A percentile compares a stretch with the other conserved stretches of the same genome.
Evolutionary conservation across 345 rosid genomes (phyloP).

Genomic region (Turnera subulata): DNA sequence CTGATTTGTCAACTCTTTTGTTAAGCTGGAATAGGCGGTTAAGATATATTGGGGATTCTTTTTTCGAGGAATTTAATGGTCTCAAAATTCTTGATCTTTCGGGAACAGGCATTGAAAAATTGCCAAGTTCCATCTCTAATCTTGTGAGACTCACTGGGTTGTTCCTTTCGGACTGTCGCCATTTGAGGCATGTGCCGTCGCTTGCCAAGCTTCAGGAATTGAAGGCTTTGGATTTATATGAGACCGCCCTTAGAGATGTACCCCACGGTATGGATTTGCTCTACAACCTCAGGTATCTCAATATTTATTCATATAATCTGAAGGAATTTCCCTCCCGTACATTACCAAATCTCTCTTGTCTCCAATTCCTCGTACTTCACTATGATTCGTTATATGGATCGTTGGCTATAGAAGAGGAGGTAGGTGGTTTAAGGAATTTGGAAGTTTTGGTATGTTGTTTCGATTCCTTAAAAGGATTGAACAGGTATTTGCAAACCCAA

Average conservation of each 20-base stretch:
- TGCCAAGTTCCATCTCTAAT: slow-evolving; percentile 12
- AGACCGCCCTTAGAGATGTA: neutral
- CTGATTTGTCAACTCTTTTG: slow-evolving; percentile 18
- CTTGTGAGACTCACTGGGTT: slow-evolving; percentile 11
- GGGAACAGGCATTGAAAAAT: neutral
- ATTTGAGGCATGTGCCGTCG: slow-evolving; percentile 1
- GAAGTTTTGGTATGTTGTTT: too few relatives aligned
- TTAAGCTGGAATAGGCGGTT: neutral
- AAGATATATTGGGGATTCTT: slow-evolving; percentile 9
- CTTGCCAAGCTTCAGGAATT: slow-evolving; percentile 5
- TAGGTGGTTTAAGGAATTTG: too few relatives aligned
- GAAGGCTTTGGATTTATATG: slow-evolving; percentile 15
- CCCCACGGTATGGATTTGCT: slow-evolving; percentile 20
- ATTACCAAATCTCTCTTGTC: neutral
- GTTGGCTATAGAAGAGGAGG: too few relatives aligned
- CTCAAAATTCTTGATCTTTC: slow-evolving; percentile 28
- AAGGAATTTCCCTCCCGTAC: neutral
- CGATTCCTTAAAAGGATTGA: too few relatives aligned
- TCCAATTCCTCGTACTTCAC: neutral
- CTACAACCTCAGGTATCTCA: slow-evolving; percentile 11
- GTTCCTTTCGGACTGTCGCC: neutral
- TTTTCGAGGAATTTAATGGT: neutral
- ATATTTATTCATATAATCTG: neutral
- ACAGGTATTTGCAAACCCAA: too few relatives aligned
- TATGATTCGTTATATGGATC: too few relatives aligned